phyloP scores from a whole-genome alignment of 305 asterid genomes.

The Fraxinus xanthoxyloides region DNA sequence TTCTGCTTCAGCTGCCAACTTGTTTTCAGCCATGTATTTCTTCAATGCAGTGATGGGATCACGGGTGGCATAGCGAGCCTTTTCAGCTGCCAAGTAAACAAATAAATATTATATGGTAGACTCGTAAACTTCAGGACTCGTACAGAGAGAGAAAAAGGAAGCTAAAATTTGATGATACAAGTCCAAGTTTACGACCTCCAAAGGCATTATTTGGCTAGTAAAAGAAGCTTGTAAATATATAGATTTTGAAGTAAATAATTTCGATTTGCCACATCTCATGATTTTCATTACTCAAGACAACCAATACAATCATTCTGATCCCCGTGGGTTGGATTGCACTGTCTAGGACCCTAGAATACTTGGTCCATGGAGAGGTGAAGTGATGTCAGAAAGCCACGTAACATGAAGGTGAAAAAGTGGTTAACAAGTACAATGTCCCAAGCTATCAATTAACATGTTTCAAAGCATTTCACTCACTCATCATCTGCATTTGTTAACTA shows the following conservation, averaged over 20 bases:
- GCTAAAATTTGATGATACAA: not conserved
- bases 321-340: not conserved
- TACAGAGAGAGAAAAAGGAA: not conserved
- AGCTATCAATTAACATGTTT: not conserved
- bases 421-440: not conserved
- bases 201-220: not conserved
- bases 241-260: not conserved
- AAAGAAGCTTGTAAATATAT: not conserved
- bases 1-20: constrained; percentile 67
- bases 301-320: not conserved
- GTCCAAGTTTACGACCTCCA: not conserved
- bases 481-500: not conserved
- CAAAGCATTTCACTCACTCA: not conserved
- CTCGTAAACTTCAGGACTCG: not conserved
- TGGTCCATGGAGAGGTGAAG: not conserved
- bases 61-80: constrained; percentile 79
- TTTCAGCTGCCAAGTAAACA: constrained; percentile 68
- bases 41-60: constrained; percentile 81
- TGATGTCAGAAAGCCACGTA: not conserved
- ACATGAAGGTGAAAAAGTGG: not conserved
- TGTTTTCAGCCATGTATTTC: constrained; percentile 69
- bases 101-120: constrained; percentile 8
- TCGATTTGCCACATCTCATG: not conserved
- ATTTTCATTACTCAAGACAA: not conserved
- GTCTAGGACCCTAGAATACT: not conserved